A percentile compares a stretch with the other conserved stretches of the same genome.
Conservation (phyloP, 257 asterid species). For the Leonotis leonurus region DNA sequence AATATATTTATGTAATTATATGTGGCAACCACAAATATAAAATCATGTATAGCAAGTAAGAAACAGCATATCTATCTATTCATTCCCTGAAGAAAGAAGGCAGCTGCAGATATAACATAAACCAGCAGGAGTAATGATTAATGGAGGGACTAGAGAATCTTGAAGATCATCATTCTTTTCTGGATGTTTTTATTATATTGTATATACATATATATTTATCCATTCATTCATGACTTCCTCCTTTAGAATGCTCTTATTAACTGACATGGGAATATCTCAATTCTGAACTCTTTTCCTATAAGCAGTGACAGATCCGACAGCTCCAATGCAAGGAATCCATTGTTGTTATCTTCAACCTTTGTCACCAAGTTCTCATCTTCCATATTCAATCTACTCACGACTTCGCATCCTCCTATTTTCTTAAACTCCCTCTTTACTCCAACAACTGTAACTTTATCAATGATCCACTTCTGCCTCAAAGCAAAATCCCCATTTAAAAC, state of each 20-base stretch:
- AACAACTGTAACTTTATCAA: constrained; percentile 25
- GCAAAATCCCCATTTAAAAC: constrained; percentile 39
- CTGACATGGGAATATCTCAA: constrained; percentile 18
- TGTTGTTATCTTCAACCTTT: not conserved
- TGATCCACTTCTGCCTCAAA: constrained; percentile 26
- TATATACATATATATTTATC: not conserved
- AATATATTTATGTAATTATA: no score
- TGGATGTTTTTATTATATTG: not conserved
- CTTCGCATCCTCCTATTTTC: constrained; percentile 12
- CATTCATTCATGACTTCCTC: not conserved
- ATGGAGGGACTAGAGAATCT: not conserved
- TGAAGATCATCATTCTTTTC: not conserved
- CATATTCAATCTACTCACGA: constrained; percentile 8
- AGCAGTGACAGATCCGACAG: constrained; percentile 20
- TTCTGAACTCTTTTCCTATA: constrained; percentile 26
- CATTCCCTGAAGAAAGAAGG: no score
- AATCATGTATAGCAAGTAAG: no score
- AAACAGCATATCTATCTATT: no score
- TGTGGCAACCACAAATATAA: no score
- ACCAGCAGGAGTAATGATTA: no score
- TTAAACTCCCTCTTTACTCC: constrained; percentile 24
- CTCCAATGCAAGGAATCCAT: constrained; percentile 30
- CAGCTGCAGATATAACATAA: no score
- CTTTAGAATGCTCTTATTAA: not conserved
- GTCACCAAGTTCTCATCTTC: not conserved